Base-by-base conservation (phyloP, 495 filamentous ascomycete species). In the Penicillium turbatum region DNA sequence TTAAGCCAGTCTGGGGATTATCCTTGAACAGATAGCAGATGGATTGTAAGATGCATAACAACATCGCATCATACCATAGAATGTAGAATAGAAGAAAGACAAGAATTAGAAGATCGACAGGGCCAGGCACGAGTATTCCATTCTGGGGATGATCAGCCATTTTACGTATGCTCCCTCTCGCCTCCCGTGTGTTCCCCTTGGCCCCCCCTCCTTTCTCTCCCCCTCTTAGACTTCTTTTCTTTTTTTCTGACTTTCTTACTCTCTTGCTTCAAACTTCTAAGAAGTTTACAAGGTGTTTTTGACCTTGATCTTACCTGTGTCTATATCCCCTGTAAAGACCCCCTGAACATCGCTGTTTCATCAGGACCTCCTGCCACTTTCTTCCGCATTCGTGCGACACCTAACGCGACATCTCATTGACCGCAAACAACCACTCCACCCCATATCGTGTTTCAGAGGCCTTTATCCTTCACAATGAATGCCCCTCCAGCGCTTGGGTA, bases 401-500 rank as follows among this genome's bases (percentile, higher is more conserved):
- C 42, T 38, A 41, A 36, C 49, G 47, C 15, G 26, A 35, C 44
- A 16, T 26, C 39, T 42, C 43, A 60, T 55, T 53, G 48, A 54
- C 48, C 56, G 27, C 56, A 37, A 51, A 59, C 46, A 21, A 15
- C 27, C 51, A 52, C 55, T 56, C 63, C 54, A 63, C 58, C 36
- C 36, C 54, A 26, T 37, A 42, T 54, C 43, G 53, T 48, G 57
- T 67, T 65, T 67, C 57, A 60, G 13, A 49, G 21, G 24, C 42
- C 12, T 45, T 39, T 24, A 39, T 49, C 47, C 53, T 42, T 62
- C 56, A 54, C 56, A 19, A 75, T 73, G 71, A 72, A 66, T 65
- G 65, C 69, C 62, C 61, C 69, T 62, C 72, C 66, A 55, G 62
- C 66, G 65, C 57, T 61, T 56, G 64, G 65, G 55, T 72, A 71